phyloP scores from a whole-genome alignment of 345 rosid species.

The Psidium guajava region DNA sequence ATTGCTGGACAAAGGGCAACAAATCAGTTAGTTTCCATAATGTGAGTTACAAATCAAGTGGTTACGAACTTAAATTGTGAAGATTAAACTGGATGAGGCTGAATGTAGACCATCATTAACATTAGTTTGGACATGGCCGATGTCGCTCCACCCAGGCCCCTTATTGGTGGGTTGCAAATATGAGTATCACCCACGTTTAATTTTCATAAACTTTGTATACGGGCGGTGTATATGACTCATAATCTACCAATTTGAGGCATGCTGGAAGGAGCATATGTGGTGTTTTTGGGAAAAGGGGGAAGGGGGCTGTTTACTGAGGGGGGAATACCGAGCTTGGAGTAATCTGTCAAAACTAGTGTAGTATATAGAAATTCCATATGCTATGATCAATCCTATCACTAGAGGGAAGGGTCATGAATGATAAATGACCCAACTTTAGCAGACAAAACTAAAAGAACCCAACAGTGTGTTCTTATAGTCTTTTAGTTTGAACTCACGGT shows the following conservation, averaged over 20 bases:
- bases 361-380: not conserved
- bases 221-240: not conserved
- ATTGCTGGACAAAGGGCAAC: not conserved
- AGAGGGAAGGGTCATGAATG: not conserved
- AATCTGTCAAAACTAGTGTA: not conserved
- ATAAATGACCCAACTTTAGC: not conserved
- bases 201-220: not conserved
- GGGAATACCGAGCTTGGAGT: not conserved
- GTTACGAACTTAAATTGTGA: too few relatives aligned
- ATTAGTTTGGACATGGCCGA: too few relatives aligned
- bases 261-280: not conserved
- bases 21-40: too few relatives aligned
- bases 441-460: not conserved
- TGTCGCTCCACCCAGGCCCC: too few relatives aligned
- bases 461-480: not conserved
- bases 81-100: too few relatives aligned
- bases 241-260: not conserved
- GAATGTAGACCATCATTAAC: too few relatives aligned
- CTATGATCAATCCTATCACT: not conserved
- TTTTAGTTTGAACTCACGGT: not conserved
- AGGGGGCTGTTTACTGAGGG: too few relatives aligned
- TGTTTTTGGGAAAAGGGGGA: too few relatives aligned
- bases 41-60: too few relatives aligned
- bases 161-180: not conserved
- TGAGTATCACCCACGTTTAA: not conserved